Percentiles rank a stretch among this genome's conserved stretches.
phyloP scores from a whole-genome alignment of 148 eudicot genomes.

The Gaultheria prostrata region DNA sequence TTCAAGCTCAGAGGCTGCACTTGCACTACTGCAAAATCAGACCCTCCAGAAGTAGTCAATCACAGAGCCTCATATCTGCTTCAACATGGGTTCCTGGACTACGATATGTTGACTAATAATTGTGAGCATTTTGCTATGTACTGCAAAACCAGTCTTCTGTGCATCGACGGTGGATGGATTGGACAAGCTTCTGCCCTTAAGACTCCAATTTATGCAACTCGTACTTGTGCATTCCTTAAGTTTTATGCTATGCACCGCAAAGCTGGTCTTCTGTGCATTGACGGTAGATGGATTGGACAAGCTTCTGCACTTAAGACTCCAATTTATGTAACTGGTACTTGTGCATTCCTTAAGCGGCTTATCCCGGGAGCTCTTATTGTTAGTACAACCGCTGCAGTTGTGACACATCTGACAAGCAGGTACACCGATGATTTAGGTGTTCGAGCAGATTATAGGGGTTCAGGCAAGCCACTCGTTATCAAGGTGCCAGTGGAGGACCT shows the following conservation, averaged over 20 bases:
- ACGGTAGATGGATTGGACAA: conserved; percentile 17
- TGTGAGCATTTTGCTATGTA: conserved; percentile 40
- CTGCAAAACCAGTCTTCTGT: conserved; percentile 28
- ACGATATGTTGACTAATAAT: conserved; percentile 19
- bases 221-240: background rate
- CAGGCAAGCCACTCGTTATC: background rate
- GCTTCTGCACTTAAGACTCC: background rate
- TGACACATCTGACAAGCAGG: conserved; percentile 8
- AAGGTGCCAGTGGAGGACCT: conserved; percentile 8
- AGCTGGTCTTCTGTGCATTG: conserved; percentile 19
- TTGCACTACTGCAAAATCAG: conserved; percentile 34
- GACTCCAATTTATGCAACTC: background rate
- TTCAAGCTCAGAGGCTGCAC: conserved; percentile 26
- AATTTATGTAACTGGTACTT: background rate
- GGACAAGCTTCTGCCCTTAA: background rate
- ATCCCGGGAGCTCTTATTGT: background rate
- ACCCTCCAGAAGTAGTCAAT: conserved; percentile 21
- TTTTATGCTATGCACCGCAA: conserved; percentile 33
- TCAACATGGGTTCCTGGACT: conserved; percentile 24
- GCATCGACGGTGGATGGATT: conserved; percentile 12
- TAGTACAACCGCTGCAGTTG: background rate
- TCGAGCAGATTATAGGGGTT: background rate
- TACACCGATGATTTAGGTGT: conserved; percentile 2
- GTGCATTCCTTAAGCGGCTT: background rate
- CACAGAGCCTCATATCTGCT: conserved; percentile 27